phyloP scores from a whole-genome alignment of 768 basidiomycete species.

The Naganishia randhawae region DNA sequence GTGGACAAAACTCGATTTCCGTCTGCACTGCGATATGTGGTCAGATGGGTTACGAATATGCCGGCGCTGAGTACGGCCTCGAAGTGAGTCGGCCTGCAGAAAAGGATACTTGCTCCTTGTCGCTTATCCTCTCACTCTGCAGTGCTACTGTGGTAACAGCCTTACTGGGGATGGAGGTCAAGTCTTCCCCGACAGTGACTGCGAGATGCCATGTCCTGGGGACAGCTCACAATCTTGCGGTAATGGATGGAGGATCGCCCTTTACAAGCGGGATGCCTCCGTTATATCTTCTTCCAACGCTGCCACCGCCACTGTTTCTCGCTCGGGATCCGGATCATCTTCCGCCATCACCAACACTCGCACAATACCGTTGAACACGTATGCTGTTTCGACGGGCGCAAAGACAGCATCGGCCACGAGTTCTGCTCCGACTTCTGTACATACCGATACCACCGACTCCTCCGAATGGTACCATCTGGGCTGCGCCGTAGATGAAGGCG shows the following conservation, averaged over 20 bases:
- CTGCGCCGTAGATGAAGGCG: conserved; percentile 42
- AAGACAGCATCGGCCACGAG: conserved; percentile 28
- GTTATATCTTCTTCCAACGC: conserved; percentile 31
- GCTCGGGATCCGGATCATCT: neutral
- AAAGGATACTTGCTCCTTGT: neutral
- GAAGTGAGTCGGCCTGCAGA: conserved; percentile 38
- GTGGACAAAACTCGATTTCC: conserved; percentile 18
- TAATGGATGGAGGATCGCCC: conserved; percentile 40
- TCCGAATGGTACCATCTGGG: conserved; percentile 49
- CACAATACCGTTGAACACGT: neutral
- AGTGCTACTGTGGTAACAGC: conserved; percentile 50
- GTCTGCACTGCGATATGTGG: conserved; percentile 45
- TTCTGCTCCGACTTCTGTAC: conserved; percentile 31
- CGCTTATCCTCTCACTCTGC: neutral
- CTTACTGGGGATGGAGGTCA: conserved; percentile 41
- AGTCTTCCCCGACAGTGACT: conserved; percentile 33
- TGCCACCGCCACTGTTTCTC: conserved; percentile 34
- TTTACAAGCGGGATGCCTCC: conserved; percentile 37
- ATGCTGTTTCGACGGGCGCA: conserved; percentile 17
- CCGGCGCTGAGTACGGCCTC: conserved; percentile 44
- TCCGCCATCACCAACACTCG: neutral
- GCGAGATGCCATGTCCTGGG: conserved; percentile 45
- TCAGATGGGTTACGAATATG: conserved; percentile 39
- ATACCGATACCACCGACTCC: conserved; percentile 32
- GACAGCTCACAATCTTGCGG: conserved; percentile 47